Base-by-base conservation (phyloP, 2,329 filamentous ascomycete species). In the Furcasterigmium furcatum region DNA sequence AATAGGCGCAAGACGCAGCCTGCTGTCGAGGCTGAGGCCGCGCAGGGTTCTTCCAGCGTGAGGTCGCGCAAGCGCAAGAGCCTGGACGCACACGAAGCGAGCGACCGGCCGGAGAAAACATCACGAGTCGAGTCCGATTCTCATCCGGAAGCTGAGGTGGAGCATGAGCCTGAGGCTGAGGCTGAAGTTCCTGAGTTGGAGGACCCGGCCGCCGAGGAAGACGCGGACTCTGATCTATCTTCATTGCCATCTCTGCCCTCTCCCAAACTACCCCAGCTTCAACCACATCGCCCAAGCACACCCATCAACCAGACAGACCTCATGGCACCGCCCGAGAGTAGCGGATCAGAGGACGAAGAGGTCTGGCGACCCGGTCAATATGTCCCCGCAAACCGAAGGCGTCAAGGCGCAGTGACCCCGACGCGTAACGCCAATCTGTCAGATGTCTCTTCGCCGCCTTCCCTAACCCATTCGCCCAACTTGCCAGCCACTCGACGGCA, bases 391-490 rank as follows among this genome's bases (percentile, higher is more conserved):
- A 74, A 74, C 53, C 71, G 71, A 20, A 46, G 43, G 2, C 65
- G 70, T 10, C 62, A 64, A 5, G 61, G 56, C 5, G 67, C 68
- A 3, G 61, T 60, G 13, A 71, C 69, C 1, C 68, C 70, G 7
- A 47, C 62, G 16, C 59, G 60, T 8, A 59, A 68, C 20, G 69
- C 69, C 38, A 63, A 70, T 49, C 52, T 67, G n/a, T 81, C 77
- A 1, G 73, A 80, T 38, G 65, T 80, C 10, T 85, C 82, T 2
- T 85, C 81, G 3, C 82, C 81, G 0, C 82, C 82, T 1, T 85
- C 82, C 0, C 67, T 86, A 4, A 86, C 82, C 4, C 81, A 85
- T 56, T 86, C 82, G 1, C 82, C 82, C 25, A 84, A 85, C 54
- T 74, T 70, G 48, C 60, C 54, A 9, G 57, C 63, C 1, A 56